These are phyloP conservation scores for Penicillium sp. DNA, from an alignment of 2,329 filamentous ascomycete species.

Conservation along the genomic window DNA sequence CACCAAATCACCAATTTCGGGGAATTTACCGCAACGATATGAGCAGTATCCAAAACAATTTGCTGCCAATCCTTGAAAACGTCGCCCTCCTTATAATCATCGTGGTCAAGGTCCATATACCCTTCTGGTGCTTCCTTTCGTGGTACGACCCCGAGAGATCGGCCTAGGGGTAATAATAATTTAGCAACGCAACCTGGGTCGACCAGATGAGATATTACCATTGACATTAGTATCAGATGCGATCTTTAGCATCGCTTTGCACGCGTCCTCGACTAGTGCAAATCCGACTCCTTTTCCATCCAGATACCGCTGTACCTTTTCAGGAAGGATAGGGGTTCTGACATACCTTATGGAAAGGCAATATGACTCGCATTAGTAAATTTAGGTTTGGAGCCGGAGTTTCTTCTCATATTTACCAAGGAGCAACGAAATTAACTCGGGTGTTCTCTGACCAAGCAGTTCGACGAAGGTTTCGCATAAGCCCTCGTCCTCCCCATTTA, in stretches of 20 bases:
- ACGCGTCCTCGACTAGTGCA: conserved; percentile 13
- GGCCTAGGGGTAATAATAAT: conserved; percentile 21
- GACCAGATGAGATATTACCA: conserved; percentile 12
- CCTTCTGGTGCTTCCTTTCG: conserved; percentile 40
- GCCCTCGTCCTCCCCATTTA: conserved; percentile 46
- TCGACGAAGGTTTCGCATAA: conserved; percentile 44
- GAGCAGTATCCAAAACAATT: too few species aligned
- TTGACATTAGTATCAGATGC: conserved; percentile 36
- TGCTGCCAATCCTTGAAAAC: too few species aligned
- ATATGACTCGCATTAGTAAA: conserved; percentile 9
- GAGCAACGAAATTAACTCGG: conserved; percentile 49
- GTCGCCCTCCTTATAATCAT: conserved; percentile 36
- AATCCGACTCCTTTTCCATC: conserved; percentile 17
- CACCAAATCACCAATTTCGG: too few species aligned
- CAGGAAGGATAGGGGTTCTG: conserved; percentile 10
- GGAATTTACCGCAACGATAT: too few species aligned
- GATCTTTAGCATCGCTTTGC: conserved; percentile 19
- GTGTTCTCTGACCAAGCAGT: conserved; percentile 45
- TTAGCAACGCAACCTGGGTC: background rate
- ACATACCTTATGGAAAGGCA: conserved; percentile 13
- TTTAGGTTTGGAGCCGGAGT: background rate
- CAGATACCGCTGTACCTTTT: too few species aligned
- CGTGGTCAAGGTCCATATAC: conserved; percentile 41
- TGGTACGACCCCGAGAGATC: conserved; percentile 44
- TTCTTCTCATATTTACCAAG: conserved; percentile 38